Evolutionary conservation across 768 basidiomycete genomes (phyloP), one percentile per base, ranked within the genome.

Genomic region (Leccinum longicurvipes): DNA sequence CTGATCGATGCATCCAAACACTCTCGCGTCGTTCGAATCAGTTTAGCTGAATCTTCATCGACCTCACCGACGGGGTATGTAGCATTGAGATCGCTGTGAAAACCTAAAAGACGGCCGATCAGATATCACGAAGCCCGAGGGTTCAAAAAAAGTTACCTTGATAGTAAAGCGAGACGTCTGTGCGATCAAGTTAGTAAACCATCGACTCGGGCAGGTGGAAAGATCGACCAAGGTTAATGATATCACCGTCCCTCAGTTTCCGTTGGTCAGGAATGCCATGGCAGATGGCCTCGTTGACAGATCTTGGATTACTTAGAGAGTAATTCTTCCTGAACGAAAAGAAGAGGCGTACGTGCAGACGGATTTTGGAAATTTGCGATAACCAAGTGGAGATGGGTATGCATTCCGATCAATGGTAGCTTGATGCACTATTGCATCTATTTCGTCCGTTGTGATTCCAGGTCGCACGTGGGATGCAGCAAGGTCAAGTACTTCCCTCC

Each of bases 361-460:
- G 28, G 94, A 98, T 78, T 98, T 98, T 12, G 97, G 96, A 68
- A 87, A 98, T 32, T 82, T 79, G 51, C 86, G 82, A 73, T 99
- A 99, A 67, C 92, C 92, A 57, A 98, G 77, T 44, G 97, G 91
- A 25, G 91, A 94, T 1, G 97, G 97, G 73, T 99, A 99, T 23
- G 91, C 84, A 61, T 92, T 86, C 50, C 95, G 80, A 74, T 95
- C 88, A 60, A 98, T 86, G 60, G 80, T 89, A 17, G 90, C 97
- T 60, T 91, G 83, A 74, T 99, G 97, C 14, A 96, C 93, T 60
- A 98, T 86, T 55, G 83, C 85, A 73, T 99, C 97, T 25, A 99
- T 80, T 67, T 94, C 92, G 67, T 98, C 94, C 2, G 97, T 98
- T 11, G 96, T 97, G 36, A 97, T 82, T 32, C 96, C 97, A n/a